phyloP scores from a whole-genome alignment of 2,329 filamentous ascomycete genomes.

The Ophiostoma populinum region DNA sequence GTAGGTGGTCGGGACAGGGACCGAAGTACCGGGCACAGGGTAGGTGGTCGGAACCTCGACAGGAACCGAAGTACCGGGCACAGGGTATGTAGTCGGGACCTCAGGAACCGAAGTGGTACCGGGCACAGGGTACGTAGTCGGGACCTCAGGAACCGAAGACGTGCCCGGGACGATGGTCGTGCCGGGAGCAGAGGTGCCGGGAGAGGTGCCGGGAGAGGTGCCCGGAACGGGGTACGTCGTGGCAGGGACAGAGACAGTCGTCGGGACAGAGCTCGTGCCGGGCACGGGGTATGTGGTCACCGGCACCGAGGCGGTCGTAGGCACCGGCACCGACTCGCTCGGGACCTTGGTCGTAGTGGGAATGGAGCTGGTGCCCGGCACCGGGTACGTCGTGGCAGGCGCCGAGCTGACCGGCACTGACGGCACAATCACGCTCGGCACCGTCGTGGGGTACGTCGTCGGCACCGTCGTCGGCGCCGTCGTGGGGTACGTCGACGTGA shows the following conservation, averaged over 20 bases:
- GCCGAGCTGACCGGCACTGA: not conserved
- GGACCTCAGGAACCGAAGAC: not conserved
- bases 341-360: too few relatives aligned
- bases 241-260: not conserved
- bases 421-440: not conserved
- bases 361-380: too few relatives aligned
- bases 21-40: not conserved
- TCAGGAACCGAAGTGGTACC: conserved; percentile 7
- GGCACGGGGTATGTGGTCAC: not conserved
- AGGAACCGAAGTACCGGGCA: not conserved
- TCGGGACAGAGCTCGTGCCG: not conserved
- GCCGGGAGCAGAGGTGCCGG: conserved; percentile 9
- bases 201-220: conserved; percentile 7
- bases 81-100: not conserved
- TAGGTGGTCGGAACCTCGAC: not conserved
- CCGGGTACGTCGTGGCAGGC: too few relatives aligned
- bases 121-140: not conserved
- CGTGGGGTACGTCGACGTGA: conserved; percentile 10
- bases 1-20: not conserved
- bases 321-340: too few relatives aligned
- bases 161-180: conserved; percentile 1
- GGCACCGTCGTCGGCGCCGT: conserved; percentile 6
- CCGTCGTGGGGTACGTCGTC: too few relatives aligned
- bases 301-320: too few relatives aligned
- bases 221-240: too few relatives aligned